Evolutionary conservation across 768 basidiomycete genomes (phyloP).

Genomic region (Leccinum truebloodii): DNA sequence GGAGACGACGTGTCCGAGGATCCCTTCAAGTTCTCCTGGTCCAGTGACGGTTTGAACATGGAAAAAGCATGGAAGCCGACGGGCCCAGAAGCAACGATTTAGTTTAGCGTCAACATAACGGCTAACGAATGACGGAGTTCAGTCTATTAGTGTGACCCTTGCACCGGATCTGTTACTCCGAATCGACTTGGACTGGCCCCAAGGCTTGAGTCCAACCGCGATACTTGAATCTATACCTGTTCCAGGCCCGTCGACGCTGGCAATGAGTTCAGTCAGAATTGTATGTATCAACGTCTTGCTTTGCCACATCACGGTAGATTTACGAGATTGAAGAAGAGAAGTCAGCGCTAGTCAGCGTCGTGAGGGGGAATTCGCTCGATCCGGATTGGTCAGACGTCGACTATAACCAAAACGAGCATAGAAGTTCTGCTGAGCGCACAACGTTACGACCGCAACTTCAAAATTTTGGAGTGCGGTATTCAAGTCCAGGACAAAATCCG

Average conservation of each 20-base stretch:
- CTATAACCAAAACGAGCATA: too few relatives aligned
- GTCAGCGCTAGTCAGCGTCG: too few relatives aligned
- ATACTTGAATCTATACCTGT: not conserved
- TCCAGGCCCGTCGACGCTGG: not conserved
- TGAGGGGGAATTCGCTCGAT: too few relatives aligned
- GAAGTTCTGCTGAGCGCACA: too few relatives aligned
- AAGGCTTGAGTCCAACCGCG: not conserved
- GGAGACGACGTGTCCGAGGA: not conserved
- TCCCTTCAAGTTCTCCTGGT: not conserved
- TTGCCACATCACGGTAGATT: too few relatives aligned
- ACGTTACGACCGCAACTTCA: too few relatives aligned
- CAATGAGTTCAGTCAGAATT: not conserved
- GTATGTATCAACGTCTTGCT: too few relatives aligned
- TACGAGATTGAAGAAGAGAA: too few relatives aligned
- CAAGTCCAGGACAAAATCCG: too few relatives aligned
- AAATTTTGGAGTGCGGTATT: too few relatives aligned
- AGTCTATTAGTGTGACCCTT: not conserved
- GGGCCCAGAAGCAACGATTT: not conserved
- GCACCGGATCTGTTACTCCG: not conserved
- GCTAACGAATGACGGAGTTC: not conserved
- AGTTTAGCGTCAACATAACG: not conserved
- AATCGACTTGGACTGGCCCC: not conserved
- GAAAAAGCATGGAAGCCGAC: not conserved
- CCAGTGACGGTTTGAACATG: not conserved
- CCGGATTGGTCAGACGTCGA: too few relatives aligned